phyloP scores from a whole-genome alignment of 208 protist species.

The Acanthamoeba royreba region DNA sequence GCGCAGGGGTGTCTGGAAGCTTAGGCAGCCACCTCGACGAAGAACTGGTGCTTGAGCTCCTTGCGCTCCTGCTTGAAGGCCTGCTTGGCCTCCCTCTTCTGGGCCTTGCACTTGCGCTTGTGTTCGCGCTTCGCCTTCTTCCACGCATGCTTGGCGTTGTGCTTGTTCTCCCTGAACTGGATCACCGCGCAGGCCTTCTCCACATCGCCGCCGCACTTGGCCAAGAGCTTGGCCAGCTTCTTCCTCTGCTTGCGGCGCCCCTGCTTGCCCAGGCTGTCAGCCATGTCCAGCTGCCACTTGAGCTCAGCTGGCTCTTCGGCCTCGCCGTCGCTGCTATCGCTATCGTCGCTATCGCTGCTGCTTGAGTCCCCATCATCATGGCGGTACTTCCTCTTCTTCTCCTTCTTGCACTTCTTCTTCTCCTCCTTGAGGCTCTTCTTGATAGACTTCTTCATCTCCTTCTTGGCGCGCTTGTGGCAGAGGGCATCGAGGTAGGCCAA shows the following conservation, averaged over 20 bases:
- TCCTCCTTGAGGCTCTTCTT: not conserved
- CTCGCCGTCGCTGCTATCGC: not conserved
- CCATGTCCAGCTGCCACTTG: not conserved
- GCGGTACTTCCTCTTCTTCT: not conserved
- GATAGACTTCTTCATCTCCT: no score
- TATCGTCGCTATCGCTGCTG: not conserved
- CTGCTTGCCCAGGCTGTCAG: not conserved
- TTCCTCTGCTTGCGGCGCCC: not conserved
- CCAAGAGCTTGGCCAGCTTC: not conserved
- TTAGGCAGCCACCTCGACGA: no score
- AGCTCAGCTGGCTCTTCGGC: not conserved
- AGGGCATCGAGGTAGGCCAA: not conserved
- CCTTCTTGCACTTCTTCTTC: not conserved
- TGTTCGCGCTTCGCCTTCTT: not conserved
- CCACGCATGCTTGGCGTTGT: not conserved
- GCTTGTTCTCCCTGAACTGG: not conserved
- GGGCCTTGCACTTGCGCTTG: no score
- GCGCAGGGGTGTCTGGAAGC: not conserved
- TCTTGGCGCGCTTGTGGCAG: not conserved
- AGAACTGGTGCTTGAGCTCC: no score
- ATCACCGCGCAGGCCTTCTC: not conserved
- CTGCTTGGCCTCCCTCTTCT: not conserved
- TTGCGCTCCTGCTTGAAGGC: not conserved
- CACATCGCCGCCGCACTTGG: not conserved
- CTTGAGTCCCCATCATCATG: not conserved